Evolutionary conservation across 139 green algal genomes (phyloP).

Genomic region (Tetratostichococcus sp.): DNA sequence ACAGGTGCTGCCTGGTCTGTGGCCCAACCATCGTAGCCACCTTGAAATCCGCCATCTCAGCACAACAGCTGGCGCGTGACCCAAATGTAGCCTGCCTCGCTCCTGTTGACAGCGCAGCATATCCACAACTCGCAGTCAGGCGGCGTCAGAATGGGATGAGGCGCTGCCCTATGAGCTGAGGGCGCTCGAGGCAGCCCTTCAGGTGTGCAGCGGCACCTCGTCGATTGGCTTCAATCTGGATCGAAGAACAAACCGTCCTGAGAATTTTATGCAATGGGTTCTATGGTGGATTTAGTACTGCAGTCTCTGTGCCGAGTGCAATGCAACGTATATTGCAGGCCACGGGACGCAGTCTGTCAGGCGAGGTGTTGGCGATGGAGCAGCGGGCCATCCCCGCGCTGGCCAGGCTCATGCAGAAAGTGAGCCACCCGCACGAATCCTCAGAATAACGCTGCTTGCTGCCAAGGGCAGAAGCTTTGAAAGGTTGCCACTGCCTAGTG

Average conservation of each 20-base stretch:
- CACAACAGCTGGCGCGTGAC: too few species aligned
- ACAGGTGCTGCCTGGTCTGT: not conserved
- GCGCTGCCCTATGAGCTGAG: constrained; percentile 58
- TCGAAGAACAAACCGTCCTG: too few species aligned
- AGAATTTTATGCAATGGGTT: too few species aligned
- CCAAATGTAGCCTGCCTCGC: too few species aligned
- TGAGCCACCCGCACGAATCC: not conserved
- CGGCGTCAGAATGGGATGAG: constrained; percentile 5
- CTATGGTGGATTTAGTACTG: too few species aligned
- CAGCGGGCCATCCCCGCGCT: constrained; percentile 7
- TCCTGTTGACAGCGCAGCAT: not conserved
- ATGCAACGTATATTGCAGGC: too few species aligned
- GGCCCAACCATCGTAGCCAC: too few species aligned
- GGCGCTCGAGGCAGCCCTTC: constrained; percentile 51
- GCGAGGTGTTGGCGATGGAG: constrained; percentile 20
- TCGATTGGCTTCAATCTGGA: too few species aligned
- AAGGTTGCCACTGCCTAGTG: too few species aligned
- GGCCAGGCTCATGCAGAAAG: constrained; percentile 19
- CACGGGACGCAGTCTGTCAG: constrained; percentile 6
- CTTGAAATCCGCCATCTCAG: too few species aligned
- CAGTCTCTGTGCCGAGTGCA: too few species aligned
- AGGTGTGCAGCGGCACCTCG: too few species aligned
- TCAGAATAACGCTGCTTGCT: constrained; percentile 6
- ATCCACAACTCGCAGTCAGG: not conserved
- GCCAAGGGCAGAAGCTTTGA: not conserved